Evolutionary conservation across 306 rosid genomes (phyloP), one percentile per base, ranked within the genome.

Genomic region (Fragaria iinumae): DNA sequence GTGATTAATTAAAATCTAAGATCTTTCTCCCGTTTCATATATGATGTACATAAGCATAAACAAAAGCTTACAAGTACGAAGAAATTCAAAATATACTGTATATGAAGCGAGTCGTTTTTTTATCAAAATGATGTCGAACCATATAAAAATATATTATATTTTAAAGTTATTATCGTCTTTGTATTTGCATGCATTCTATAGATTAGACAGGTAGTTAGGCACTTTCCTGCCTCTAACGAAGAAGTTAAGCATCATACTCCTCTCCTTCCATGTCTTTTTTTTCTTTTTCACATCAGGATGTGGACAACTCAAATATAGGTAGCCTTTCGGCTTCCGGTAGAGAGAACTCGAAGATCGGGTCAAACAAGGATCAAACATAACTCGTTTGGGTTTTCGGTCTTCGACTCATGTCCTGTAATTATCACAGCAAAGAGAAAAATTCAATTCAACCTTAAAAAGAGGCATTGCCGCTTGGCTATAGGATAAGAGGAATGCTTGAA

Each of bases 191-290:
- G 47, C 47, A 43, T 43, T 29, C 32, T 2, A 43, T 9, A 12
- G 50, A 53, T 4, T 8, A 50, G 47, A 43, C 9, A 43, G 47
- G 47, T 43, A 8, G 65, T 59, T 80, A 69, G 75, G 10, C 65
- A 76, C 67, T 60, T 78, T 78, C 79, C 68, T 41, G 38, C 23
- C 62, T 57, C 71, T 83, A 25, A 56, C 47, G 48, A 50, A 5
- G 23, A 52, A 20, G 13, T 47, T 62, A 69, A 45, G 41, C 48
- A 52, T 72, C 66, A 12, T 1, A 18, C 73, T 2, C 18, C 2
- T 69, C 1, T 44, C 10, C 1, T 36, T 12, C 38, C 18, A 4
- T 17, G 13, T 0, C 3, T 3, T 32, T 32, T 32, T 1, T 3
- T 32, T 0, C 3, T 32, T 3, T 2, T 34, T 71, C 55, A 5